A percentile compares a stretch with the other conserved stretches of the same genome.
Conservation (phyloP, 768 basidiomycete genomes). For the Leccinum sublutescens region DNA sequence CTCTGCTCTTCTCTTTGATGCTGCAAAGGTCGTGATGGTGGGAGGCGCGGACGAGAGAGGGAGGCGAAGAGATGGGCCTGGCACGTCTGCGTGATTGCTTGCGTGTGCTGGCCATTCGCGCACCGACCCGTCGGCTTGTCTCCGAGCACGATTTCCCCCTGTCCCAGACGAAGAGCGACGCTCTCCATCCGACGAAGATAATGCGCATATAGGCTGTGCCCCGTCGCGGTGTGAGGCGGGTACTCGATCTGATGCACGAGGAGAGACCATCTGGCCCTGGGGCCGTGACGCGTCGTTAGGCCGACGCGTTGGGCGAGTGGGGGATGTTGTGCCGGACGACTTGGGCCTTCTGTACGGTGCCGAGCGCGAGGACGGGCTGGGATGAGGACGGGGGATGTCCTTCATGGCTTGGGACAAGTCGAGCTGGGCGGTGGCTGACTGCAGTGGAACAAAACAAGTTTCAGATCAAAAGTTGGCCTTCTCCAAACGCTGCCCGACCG, state of each 20-base stretch:
- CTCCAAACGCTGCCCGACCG: constrained; percentile 7
- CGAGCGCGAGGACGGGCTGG: constrained; percentile 1
- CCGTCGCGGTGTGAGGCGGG: constrained; percentile 2
- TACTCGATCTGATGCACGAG: constrained; percentile 8
- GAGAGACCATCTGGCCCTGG: constrained; percentile 1
- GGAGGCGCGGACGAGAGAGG: constrained; percentile 11
- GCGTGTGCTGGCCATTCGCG: constrained; percentile 6
- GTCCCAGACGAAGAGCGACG: constrained; percentile 1
- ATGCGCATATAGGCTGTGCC: constrained; percentile 3
- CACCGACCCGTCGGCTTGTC: constrained; percentile 5
- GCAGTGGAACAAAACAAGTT: constrained; percentile 5
- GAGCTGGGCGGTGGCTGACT: constrained; percentile 21
- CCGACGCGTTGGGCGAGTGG: constrained; percentile 12
- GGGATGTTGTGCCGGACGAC: constrained; percentile 4
- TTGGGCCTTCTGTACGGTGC: constrained; percentile 22
- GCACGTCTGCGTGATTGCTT: constrained; percentile 9
- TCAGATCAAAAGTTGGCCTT: constrained; percentile 4
- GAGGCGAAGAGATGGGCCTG: constrained; percentile 15
- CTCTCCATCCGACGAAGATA: constrained; percentile 1
- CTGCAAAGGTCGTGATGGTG: not conserved
- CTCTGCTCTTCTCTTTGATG: constrained; percentile 3
- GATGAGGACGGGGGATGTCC: constrained; percentile 21
- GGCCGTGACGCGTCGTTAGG: constrained; percentile 11
- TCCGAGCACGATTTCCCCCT: constrained; percentile 10
- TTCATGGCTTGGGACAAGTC: constrained; percentile 20